A percentile compares a stretch with the other conserved stretches of the same genome.
These are phyloP conservation scores for Aquilaria malaccensis DNA, from an alignment of 345 rosid species.

Conservation along the genomic window DNA sequence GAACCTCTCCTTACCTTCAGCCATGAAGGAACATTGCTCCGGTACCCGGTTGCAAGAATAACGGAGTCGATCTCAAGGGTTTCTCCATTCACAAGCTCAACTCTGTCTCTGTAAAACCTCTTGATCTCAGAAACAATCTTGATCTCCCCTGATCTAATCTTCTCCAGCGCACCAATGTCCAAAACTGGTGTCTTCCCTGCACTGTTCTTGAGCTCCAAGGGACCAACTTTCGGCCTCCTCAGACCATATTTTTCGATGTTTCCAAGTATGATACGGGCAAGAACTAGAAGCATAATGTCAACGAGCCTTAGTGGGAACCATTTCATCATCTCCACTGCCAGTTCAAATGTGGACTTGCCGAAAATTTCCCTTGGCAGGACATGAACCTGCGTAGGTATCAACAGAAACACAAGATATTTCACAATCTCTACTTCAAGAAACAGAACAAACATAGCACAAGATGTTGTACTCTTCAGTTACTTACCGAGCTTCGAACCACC, in stretches of 20 bases:
- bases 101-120: constrained; percentile 39
- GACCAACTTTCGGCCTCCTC: constrained; percentile 56
- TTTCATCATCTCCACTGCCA: constrained; percentile 50
- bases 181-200: constrained; percentile 80
- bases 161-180: constrained; percentile 64
- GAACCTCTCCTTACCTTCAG: constrained; percentile 43
- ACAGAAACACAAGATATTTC: neutral
- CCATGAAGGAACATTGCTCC: constrained; percentile 96
- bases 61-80: constrained; percentile 58
- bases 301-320: constrained; percentile 72
- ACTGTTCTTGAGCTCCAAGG: constrained; percentile 52
- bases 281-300: constrained; percentile 50
- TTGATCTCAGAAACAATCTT: constrained; percentile 68
- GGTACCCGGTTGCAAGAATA: constrained; percentile 80
- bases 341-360: constrained; percentile 66
- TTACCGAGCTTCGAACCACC: constrained; percentile 81
- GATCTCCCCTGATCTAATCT: constrained; percentile 64
- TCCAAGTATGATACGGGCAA: constrained; percentile 54
- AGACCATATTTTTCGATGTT: constrained; percentile 56
- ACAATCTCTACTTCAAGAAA: neutral
- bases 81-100: constrained; percentile 60
- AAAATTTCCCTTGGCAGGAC: constrained; percentile 80
- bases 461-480: constrained; percentile 14
- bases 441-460: neutral
- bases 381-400: constrained; percentile 48